phyloP scores from a whole-genome alignment of 1,139 yeast species.

The Kluyveromyces marxianus region DNA sequence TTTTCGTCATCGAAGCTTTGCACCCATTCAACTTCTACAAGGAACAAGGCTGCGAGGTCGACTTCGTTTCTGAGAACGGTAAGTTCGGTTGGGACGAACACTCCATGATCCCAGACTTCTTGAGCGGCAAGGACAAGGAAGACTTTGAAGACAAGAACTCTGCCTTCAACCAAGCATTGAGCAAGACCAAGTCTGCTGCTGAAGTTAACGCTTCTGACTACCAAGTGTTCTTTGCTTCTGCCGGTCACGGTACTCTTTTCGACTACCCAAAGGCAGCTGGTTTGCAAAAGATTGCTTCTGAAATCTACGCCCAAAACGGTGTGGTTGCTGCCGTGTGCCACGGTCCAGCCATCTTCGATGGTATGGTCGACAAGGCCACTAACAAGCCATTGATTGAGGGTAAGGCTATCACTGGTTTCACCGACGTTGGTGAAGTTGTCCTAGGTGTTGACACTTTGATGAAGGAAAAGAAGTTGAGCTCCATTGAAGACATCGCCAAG shows the following conservation, averaged over 20 bases:
- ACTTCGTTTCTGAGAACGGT: conserved; percentile 53
- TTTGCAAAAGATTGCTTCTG: conserved; percentile 40
- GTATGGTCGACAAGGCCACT: conserved; percentile 36
- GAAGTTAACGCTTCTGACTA: conserved; percentile 44
- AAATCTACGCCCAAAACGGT: conserved; percentile 44
- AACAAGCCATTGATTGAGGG: conserved; percentile 45
- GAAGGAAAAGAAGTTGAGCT: conserved; percentile 30
- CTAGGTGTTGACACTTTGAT: conserved; percentile 31
- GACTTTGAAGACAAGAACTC: conserved; percentile 36
- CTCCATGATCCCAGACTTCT: conserved; percentile 36
- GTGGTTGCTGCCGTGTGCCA: conserved; percentile 60
- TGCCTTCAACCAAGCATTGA: conserved; percentile 34
- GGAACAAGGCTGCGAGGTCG: conserved; percentile 44
- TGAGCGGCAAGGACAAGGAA: conserved; percentile 39
- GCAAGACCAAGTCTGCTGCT: conserved; percentile 28
- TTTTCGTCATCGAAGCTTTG: conserved; percentile 47
- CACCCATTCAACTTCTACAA: conserved; percentile 48
- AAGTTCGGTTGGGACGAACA: conserved; percentile 47
- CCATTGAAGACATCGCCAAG: conserved; percentile 33
- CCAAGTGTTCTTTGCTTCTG: conserved; percentile 51
- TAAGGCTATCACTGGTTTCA: conserved; percentile 53
- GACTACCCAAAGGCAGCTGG: conserved; percentile 48
- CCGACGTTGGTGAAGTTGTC: conserved; percentile 45
- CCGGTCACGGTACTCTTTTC: conserved; percentile 56
- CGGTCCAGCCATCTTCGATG: conserved; percentile 51